Base-by-base conservation (phyloP, 2,329 filamentous ascomycete genomes). In the Chrysoporthe puriensis region DNA sequence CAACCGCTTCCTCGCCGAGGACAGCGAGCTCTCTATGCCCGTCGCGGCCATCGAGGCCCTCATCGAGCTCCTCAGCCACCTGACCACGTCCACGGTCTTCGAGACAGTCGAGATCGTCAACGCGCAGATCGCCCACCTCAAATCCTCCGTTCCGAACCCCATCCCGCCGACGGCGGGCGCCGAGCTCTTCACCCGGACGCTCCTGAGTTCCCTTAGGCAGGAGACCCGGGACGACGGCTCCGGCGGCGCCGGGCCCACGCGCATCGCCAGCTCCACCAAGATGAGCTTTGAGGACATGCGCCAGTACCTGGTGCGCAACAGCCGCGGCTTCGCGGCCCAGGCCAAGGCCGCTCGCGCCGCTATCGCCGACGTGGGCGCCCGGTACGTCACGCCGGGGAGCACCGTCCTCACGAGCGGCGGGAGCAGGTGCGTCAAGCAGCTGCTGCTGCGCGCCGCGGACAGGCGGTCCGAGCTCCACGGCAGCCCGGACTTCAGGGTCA, bases 141-240 rank as follows among this genome's bases (percentile, higher is more conserved):
- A 94, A 78, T 84, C 85, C 67, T 88, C 90, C 26, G 91, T 97
- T 64, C 85, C 91, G 8, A 98, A 99, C 80, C 92, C 94, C 16
- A 92, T 98, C 66, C 95, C 94, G 4, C 88, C 98, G 18, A 94
- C 92, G 61, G 96, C 96, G 66, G 96, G 96, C 74, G 97, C 94
- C 69, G 94, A 97, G 78, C 88, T 98, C 68, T 98, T 99, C 84
- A 92, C 96, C 78, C 91, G 95, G 77, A 98, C 97, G 80, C 88
- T 99, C 73, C 91, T 97, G 74, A 89, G 90, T 66, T 93, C 85
- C 71, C 84, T 90, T 76, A 86, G 86, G 80, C 83, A 85, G 81
- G 83, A 85, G 72, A 67, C 74, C 70, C 59, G 77, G 74, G 73
- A 71, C 71, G 52, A 64, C 70, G 59, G 69, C 67, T 69, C 69